phyloP scores from a whole-genome alignment of 1,284 basidiomycete species.

The Cystobasidium pallidum region DNA sequence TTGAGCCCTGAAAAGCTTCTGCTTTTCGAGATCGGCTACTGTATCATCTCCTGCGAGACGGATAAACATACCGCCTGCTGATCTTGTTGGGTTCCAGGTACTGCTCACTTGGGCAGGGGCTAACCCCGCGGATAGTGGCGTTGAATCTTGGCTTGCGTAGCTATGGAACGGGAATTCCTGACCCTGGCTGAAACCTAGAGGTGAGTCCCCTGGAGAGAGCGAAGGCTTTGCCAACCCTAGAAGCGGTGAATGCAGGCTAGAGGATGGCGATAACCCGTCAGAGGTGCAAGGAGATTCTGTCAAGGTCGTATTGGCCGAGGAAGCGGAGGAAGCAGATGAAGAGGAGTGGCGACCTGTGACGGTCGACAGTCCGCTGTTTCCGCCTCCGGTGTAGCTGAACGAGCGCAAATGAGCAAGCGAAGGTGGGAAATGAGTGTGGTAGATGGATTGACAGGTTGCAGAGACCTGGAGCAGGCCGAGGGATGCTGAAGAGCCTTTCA shows the following conservation, averaged over 20 bases:
- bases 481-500: slow-evolving; percentile 33
- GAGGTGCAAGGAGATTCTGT: background rate
- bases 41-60: slow-evolving; percentile 2
- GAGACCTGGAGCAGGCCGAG: slow-evolving; percentile 28
- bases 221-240: background rate
- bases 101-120: background rate
- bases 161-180: slow-evolving; percentile 1
- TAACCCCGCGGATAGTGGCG: background rate
- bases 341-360: background rate
- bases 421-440: slow-evolving; percentile 29
- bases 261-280: slow-evolving; percentile 1
- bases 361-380: background rate
- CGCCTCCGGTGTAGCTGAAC: slow-evolving; percentile 14
- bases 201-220: background rate
- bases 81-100: background rate
- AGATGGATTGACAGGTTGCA: slow-evolving; percentile 33
- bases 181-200: background rate
- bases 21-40: slow-evolving; percentile 13
- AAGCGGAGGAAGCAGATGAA: slow-evolving; percentile 1
- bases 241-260: background rate
- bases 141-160: background rate
- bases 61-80: too few species aligned
- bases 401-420: slow-evolving; percentile 16
- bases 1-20: background rate
- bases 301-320: background rate